Base-by-base conservation (phyloP, 352 stramenopile species). In the Phytophthora pistaciae region DNA sequence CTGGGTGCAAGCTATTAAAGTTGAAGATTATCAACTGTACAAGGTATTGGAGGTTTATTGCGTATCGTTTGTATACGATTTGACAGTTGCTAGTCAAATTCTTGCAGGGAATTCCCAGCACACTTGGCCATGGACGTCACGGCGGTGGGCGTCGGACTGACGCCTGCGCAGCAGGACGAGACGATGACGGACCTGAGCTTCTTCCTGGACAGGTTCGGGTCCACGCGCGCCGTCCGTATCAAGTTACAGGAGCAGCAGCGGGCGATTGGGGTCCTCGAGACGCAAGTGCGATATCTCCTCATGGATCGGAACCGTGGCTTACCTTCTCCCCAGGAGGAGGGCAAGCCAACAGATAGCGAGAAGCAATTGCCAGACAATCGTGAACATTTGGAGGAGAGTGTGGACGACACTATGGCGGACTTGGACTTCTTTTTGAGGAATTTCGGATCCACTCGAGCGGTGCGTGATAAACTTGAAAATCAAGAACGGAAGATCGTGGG, bases 191-290 rank as follows among this genome's bases (percentile, higher is more conserved):
- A 58, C 31, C n/a, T 58, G 23, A 13, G 16, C 0, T 66, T 48
- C 29, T 58, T 66, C 20, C 50, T 66, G 31, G 31, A 58, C 31
- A 21, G 9, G 29, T 66, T 66, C 21, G 58, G 46, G 29, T 53
- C 31, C 29, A 66, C 59, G 1, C 42, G 33, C 7, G 48, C 48
- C 36, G 36, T 16, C 36, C 36, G 36, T 44, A n/a, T 44, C 36
- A 44, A 44, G 36, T 44, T 44, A 6, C 36, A 44, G 14, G 36
- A 44, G 36, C 36, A 44, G 36, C 10, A 44, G 36, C 36, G 36
- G 36, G 36, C 18, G 36, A 44, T 44, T 6, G 36, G 14, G 36
- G 2, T 44, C 1, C 36, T 44, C 36, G 36, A 44, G 36, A 18
- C 36, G 36, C 36, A 44, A 44, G 36, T 44, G 36, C 10, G 36